phyloP scores from a whole-genome alignment of 2,329 filamentous ascomycete species.

The Ophiostoma sp. region DNA sequence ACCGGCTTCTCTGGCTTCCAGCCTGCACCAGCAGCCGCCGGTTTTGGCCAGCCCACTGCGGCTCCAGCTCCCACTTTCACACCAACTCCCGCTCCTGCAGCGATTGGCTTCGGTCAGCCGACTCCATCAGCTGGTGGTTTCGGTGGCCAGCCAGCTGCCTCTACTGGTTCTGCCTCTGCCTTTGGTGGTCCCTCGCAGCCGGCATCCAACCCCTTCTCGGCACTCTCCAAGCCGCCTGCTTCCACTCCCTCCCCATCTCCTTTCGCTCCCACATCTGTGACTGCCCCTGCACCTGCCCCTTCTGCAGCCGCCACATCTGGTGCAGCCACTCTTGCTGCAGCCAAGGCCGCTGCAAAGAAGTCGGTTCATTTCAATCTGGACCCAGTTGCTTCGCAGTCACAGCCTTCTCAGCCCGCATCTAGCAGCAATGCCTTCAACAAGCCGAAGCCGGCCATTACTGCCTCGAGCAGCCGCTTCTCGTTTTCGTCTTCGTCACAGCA shows the following conservation, averaged over 20 bases:
- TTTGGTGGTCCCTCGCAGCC: background rate
- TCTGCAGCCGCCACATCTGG: background rate
- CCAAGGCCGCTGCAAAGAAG: slow-evolving; percentile 20
- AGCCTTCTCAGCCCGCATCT: background rate
- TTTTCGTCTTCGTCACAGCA: background rate
- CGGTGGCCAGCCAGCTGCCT: background rate
- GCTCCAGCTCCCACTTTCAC: too few species aligned
- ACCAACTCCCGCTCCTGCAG: background rate
- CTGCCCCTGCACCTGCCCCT: background rate
- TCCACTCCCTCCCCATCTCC: background rate
- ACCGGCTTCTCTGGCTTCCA: background rate
- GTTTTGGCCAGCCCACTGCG: background rate
- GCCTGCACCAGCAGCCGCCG: background rate
- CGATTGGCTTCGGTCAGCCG: background rate
- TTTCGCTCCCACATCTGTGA: background rate
- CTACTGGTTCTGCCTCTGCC: background rate
- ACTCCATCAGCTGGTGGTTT: background rate
- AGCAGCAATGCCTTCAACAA: background rate
- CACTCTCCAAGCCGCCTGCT: background rate
- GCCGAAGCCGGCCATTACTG: background rate
- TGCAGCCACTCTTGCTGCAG: background rate
- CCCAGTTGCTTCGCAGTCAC: slow-evolving; percentile 8
- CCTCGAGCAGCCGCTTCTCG: background rate
- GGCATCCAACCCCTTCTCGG: background rate
- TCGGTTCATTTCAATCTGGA: slow-evolving; percentile 23